Evolutionary conservation across 208 protist genomes (phyloP).

Genomic region (Wallacemonas collosoma): DNA sequence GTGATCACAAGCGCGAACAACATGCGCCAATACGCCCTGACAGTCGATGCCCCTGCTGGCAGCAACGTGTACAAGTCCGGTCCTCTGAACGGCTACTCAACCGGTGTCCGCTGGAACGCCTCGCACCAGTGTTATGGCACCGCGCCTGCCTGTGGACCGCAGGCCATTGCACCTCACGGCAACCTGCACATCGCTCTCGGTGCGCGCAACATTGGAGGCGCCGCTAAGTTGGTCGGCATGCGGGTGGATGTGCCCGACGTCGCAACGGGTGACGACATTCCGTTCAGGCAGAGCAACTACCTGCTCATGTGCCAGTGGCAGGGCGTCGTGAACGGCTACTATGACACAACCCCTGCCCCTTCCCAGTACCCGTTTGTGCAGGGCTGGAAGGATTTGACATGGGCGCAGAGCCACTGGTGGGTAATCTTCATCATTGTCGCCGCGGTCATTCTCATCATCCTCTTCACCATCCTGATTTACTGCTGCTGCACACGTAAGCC

Average conservation of each 20-base stretch:
- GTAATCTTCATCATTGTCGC: slow-evolving; percentile 38
- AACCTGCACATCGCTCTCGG: slow-evolving; percentile 30
- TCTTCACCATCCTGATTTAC: slow-evolving; percentile 37
- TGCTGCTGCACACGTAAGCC: slow-evolving; percentile 33
- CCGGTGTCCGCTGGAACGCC: slow-evolving; percentile 20
- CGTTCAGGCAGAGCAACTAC: slow-evolving; percentile 24
- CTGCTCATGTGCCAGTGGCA: slow-evolving; percentile 40
- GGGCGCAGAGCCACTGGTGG: slow-evolving; percentile 57
- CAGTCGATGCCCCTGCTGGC: not conserved
- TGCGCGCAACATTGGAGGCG: not conserved
- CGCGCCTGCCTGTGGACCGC: not conserved
- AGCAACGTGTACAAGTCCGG: not conserved
- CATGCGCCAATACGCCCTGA: not conserved
- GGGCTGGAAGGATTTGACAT: slow-evolving; percentile 49
- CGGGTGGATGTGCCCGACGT: not conserved
- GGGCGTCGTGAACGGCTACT: slow-evolving; percentile 9
- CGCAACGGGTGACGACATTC: slow-evolving; percentile 23
- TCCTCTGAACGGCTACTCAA: not conserved
- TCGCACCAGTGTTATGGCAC: slow-evolving; percentile 8
- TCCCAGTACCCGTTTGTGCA: slow-evolving; percentile 27
- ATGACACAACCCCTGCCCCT: not conserved
- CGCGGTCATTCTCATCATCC: slow-evolving; percentile 25
- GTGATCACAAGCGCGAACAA: not conserved
- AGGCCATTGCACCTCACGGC: slow-evolving; percentile 28
- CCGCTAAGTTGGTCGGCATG: slow-evolving; percentile 22